Conservation (phyloP, 78 protist genomes). For the Isochrysis galbana region DNA sequence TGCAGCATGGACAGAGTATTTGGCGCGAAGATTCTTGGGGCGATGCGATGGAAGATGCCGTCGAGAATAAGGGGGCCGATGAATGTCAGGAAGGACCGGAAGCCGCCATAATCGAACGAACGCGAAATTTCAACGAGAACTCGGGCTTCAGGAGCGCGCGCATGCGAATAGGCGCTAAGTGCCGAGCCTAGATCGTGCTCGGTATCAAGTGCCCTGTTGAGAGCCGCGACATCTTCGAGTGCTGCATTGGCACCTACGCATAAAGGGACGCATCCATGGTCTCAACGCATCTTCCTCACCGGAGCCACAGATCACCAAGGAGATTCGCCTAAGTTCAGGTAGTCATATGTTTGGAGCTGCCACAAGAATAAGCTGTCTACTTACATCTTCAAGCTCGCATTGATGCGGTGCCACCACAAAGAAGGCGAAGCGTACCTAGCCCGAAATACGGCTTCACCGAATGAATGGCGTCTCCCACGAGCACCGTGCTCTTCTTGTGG, state of each 20-base stretch:
- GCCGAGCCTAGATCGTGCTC: neutral
- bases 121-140: neutral
- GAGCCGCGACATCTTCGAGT: slow-evolving; percentile 34
- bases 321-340: no score
- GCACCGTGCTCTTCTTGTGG: neutral
- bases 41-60: neutral
- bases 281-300: no score
- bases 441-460: slow-evolving; percentile 49
- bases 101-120: neutral
- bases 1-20: neutral
- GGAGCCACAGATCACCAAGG: no score
- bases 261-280: no score
- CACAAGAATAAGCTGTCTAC: no score
- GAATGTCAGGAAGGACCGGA: neutral
- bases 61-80: neutral
- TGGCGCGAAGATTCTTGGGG: neutral
- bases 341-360: no score
- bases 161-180: neutral
- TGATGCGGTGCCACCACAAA: no score
- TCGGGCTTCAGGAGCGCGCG: neutral
- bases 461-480: slow-evolving; percentile 25
- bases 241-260: slow-evolving; percentile 41
- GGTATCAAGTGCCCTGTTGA: neutral
- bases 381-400: no score
- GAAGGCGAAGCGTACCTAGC: no score